Base-by-base conservation (phyloP, 805 yeast genomes). In the Tetrapisispora fleetii region DNA sequence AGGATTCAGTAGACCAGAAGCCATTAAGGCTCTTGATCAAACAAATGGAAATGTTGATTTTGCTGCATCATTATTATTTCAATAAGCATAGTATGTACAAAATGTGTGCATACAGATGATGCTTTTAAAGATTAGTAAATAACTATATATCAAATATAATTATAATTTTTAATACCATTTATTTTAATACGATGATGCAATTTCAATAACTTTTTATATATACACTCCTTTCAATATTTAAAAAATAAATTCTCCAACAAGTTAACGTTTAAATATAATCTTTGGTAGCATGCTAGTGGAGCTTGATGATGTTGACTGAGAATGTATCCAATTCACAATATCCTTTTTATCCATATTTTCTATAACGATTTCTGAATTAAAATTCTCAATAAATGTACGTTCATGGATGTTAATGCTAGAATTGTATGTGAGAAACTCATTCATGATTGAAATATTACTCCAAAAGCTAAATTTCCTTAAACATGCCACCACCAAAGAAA, bases 391-490 rank as follows among this genome's bases (percentile, higher is more conserved):
- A 60, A 91, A 93, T 43, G 72, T 73, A 50, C 95, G 72, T 62
- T 91, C 98, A 54, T 85, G 84, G 40, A 86, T 78, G 40, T 89
- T 89, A 32, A 87, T 80, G 46, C 82, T 81, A 16, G 86, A 81
- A 9, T 90, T 78, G 63, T 78, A 90, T 48, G 81, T 78, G 39
- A 84, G 75, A 58, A 85, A 90, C 67, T 91, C 99, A 53, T 83
- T 86, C 57, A 85, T 79, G 14, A 91, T 89, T 0, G 96, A 82
- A 2, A 88, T 86, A 7, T 85, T 77, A 10, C 93, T 82, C 99
- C 99, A 93, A 56, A 83, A 79, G 24, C 87, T 84, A 18, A 85
- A 67, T 55, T 85, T 85, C 35, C 99, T 68, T 37, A 89, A 67
- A 62, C 97, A 89, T 4, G 96, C 98, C 22, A 91, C 76, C 1